These are phyloP conservation scores for Skeletonema marinoi DNA, from an alignment of 108 stramenopile genomes.

Conservation along the genomic window DNA sequence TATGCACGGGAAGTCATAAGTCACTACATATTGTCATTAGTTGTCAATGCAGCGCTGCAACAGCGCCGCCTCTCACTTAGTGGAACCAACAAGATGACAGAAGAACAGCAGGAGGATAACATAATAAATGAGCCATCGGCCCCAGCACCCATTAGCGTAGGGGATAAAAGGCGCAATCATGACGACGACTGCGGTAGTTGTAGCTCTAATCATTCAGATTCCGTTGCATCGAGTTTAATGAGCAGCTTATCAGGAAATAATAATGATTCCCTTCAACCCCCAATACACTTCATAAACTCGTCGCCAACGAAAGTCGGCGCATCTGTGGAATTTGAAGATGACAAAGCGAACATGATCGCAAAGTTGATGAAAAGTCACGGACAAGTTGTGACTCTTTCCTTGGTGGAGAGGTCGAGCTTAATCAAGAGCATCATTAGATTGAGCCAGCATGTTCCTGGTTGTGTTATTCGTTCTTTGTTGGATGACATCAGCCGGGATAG, in stretches of 20 bases:
- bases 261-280: not conserved
- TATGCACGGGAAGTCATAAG: no score
- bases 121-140: no score
- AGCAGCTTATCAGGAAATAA: not conserved
- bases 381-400: constrained; percentile 4
- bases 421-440: constrained; percentile 54
- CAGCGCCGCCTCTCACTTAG: no score
- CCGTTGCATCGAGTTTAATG: not conserved
- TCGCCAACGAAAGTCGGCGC: not conserved
- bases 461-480: constrained; percentile 43
- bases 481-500: constrained; percentile 29
- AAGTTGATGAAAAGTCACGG: constrained; percentile 26
- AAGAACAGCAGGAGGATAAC: no score
- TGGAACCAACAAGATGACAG: no score
- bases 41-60: no score
- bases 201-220: not conserved
- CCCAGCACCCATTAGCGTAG: not conserved
- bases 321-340: constrained; percentile 20
- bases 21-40: no score
- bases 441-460: constrained; percentile 56
- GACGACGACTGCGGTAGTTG: not conserved
- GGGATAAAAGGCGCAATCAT: not conserved
- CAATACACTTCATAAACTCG: not conserved
- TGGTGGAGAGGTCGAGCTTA: constrained; percentile 41
- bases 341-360: constrained; percentile 25